These are phyloP conservation scores for Eucalyptus guilfoylei DNA, from an alignment of 345 rosid genomes.

Conservation along the genomic window DNA sequence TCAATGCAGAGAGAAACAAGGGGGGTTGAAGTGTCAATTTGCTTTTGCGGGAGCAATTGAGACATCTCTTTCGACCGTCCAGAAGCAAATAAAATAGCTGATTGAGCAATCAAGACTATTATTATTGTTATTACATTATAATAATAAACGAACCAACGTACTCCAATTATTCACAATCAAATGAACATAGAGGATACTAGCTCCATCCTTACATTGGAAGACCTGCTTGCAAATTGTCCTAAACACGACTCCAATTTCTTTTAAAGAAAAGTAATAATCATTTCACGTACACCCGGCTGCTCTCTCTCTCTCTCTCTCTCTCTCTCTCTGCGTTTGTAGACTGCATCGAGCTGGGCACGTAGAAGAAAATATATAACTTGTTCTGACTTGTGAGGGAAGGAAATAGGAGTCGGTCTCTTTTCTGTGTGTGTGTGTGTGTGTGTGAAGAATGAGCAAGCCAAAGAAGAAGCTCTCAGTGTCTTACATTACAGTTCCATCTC, in stretches of 20 bases:
- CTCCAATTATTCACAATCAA: background rate
- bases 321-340: background rate
- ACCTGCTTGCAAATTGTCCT: background rate
- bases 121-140: background rate
- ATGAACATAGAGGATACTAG: background rate
- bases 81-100: background rate
- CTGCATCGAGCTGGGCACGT: background rate
- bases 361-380: background rate
- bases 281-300: background rate
- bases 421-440: background rate
- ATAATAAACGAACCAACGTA: background rate
- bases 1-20: background rate
- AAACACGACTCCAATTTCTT: background rate
- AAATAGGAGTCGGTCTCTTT: background rate
- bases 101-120: background rate
- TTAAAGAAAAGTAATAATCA: background rate
- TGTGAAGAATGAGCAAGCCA: constrained; percentile 18
- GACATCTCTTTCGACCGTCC: background rate
- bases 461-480: constrained; percentile 14
- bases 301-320: background rate
- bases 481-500: constrained; percentile 53
- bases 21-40: background rate
- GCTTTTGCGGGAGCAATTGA: background rate
- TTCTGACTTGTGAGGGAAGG: background rate
- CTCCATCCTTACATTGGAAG: background rate